Evolutionary conservation across 1,139 yeast species (phyloP), one percentile per base, ranked within the genome.

Genomic region (Ashbya aceris): DNA sequence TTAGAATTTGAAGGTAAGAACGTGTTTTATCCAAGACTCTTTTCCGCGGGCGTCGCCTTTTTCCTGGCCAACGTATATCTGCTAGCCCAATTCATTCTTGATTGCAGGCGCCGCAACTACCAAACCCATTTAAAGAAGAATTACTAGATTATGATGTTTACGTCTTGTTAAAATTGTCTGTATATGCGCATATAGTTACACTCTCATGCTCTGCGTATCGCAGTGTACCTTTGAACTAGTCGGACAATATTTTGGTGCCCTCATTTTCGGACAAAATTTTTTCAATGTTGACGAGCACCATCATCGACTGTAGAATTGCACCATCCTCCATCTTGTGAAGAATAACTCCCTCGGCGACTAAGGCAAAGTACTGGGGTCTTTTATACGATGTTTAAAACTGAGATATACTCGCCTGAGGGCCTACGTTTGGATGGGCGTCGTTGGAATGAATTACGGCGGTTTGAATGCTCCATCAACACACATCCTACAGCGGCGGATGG

Each of bases 401-500:
- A 89, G 66, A 65, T 89, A 40, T 87, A 84, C 57, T 86, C 96
- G 0, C 96, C 96, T 1, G 97, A 89, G 62, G 98, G 97, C 4
- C 71, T 91, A 39, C 72, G 97, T 52, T 70, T 83, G 9, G 97
- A 91, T 56, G 98, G 98, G 3, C 76, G 98, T 57, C 73, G 98
- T 52, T 87, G 94, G 91, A 86, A 89, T 55, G 97, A 91, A 61
- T 69, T 89, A 39, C 78, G 97, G 42, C 73, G 80, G 33, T 85
- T 91, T 55, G 77, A 77, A 35, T 84, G 95, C 56, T 74, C 78
- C 27, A 77, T 85, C 47, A 85, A 86, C 55, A 86, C 96, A 1
- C 96, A 89, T 56, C 89, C 95, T 8, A 77, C 74, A 53, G 76
- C 95, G 1, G 75, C 91, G 3, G 97, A 91, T 62, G 98, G 98